Conservation (phyloP, 2,329 filamentous ascomycete genomes). For the Seiridium cupressi region DNA sequence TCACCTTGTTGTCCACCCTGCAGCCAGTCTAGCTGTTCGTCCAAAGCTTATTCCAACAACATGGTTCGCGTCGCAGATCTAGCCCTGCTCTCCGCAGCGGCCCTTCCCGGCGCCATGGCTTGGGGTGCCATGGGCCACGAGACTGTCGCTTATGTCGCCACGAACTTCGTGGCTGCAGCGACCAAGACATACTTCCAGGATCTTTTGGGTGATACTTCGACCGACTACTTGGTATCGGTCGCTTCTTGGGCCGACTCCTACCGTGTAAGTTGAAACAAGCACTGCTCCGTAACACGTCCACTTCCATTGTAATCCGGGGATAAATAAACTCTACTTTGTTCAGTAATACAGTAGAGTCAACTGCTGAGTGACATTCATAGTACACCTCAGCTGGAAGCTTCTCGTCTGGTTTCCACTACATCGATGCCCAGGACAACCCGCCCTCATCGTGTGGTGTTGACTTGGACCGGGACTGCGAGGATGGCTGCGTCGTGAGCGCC, state of each 20-base stretch:
- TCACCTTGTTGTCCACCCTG: neutral
- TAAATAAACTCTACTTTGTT: too few relatives aligned
- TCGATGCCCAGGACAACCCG: constrained; percentile 64
- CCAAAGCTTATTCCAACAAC: neutral
- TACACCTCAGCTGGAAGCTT: constrained; percentile 44
- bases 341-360: too few relatives aligned
- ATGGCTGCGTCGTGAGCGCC: constrained; percentile 61
- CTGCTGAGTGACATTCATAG: neutral
- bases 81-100: constrained; percentile 18
- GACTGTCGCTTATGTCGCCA: constrained; percentile 52
- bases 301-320: too few relatives aligned
- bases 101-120: constrained; percentile 24
- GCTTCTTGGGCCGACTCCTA: constrained; percentile 52
- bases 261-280: constrained; percentile 15
- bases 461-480: constrained; percentile 58
- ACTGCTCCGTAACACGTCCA: neutral
- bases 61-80: constrained; percentile 22
- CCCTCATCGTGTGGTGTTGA: constrained; percentile 56
- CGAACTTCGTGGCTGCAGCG: constrained; percentile 41
- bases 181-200: constrained; percentile 40
- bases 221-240: constrained; percentile 45
- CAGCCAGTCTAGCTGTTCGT: neutral
- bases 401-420: constrained; percentile 30
- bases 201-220: constrained; percentile 41
- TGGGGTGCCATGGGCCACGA: constrained; percentile 49